Conservation (phyloP, 306 rosid species). For the Rubus parviflorus region DNA sequence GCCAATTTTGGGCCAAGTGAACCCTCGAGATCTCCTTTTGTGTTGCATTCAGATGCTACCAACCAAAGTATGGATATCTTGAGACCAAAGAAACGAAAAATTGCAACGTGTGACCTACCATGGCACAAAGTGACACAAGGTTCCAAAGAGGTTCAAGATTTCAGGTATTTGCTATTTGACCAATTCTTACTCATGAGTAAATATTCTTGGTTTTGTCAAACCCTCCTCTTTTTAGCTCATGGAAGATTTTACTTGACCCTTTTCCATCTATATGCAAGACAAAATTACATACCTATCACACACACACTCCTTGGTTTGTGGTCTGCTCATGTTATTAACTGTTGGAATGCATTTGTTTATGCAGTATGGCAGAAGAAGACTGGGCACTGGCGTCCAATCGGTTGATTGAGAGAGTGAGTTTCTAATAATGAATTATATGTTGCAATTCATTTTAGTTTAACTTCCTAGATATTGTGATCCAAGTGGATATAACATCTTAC, state of each 20-base stretch:
- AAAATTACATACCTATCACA: background rate
- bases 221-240: background rate
- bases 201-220: background rate
- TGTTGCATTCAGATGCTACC: slow-evolving; percentile 26
- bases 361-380: slow-evolving; percentile 47
- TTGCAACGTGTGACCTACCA: slow-evolving; percentile 37
- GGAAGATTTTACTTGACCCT: background rate
- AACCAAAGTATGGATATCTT: slow-evolving; percentile 21
- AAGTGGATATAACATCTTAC: slow-evolving; percentile 3
- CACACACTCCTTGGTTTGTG: background rate
- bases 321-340: background rate
- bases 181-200: background rate
- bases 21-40: slow-evolving; percentile 26
- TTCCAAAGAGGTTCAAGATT: slow-evolving; percentile 36
- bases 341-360: slow-evolving; percentile 13
- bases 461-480: background rate
- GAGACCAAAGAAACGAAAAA: slow-evolving; percentile 54
- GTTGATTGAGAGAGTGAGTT: slow-evolving; percentile 44
- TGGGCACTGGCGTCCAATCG: slow-evolving; percentile 49
- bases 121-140: slow-evolving; percentile 47
- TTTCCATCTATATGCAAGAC: background rate
- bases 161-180: slow-evolving; percentile 38
- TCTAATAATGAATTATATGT: background rate
- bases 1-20: slow-evolving; percentile 24
- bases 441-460: background rate